Evolutionary conservation across 2,329 filamentous ascomycete species (phyloP).

Genomic region (Tolypocladium paradoxum): DNA sequence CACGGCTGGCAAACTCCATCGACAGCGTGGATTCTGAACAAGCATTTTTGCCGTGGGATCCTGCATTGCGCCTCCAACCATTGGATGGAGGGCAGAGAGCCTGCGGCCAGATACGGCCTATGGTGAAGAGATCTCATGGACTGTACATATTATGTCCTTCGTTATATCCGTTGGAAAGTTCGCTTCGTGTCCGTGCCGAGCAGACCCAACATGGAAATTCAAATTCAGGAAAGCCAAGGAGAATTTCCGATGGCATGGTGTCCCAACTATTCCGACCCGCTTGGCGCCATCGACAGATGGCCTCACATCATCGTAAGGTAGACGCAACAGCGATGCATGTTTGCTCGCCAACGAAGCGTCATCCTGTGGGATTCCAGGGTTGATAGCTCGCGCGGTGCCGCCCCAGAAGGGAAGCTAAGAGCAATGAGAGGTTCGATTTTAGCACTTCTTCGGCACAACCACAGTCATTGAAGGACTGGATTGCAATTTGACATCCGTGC

Average conservation of each 20-base stretch:
- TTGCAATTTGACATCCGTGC: conserved; percentile 99
- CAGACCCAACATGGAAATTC: background rate
- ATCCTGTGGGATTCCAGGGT: background rate
- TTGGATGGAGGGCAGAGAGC: background rate
- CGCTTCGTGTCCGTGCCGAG: background rate
- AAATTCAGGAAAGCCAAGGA: no score
- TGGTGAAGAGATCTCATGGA: background rate
- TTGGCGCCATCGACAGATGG: background rate
- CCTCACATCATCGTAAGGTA: background rate
- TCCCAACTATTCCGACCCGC: background rate
- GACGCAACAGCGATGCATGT: conserved; percentile 2
- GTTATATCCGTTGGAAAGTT: background rate
- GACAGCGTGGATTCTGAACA: background rate
- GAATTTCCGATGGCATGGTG: background rate
- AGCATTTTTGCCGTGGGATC: background rate
- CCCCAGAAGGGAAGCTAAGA: conserved; percentile 14
- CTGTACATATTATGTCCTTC: background rate
- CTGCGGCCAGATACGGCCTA: background rate
- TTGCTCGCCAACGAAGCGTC: conserved; percentile 17
- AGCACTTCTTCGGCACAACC: conserved; percentile 99
- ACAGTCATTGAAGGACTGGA: conserved; percentile 71
- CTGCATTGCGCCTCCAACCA: background rate
- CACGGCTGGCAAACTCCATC: background rate
- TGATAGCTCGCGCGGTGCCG: conserved; percentile 2
- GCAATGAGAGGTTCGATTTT: conserved; percentile 46